Base-by-base conservation (phyloP, 2,329 filamentous ascomycete species). In the Claviceps cyperi region DNA sequence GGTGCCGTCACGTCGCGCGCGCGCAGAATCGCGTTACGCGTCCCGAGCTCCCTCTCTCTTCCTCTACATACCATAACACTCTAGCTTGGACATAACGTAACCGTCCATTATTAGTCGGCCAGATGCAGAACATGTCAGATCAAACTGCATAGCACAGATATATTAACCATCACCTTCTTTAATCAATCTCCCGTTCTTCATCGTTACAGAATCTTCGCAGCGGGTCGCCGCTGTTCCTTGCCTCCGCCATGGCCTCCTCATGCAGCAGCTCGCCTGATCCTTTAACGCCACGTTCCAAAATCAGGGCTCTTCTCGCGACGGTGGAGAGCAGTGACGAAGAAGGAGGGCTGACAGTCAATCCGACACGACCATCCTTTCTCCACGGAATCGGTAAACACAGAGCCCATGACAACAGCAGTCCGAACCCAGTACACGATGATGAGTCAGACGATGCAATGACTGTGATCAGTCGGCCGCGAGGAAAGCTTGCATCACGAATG, bases 401-500 rank as follows among this genome's bases (percentile, higher is more conserved):
- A 49, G 44, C 37, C 32, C 24, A 52, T 17, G 17, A 11, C 28
- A 11, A 32, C 28, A 32, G 22, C 17, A 43, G 38, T 9, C 43
- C 47, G 13, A 15, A 17, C n/a, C 43, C 48, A 37, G 58, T 59
- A 41, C 58, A 63, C 0, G 69, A 74, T 4, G 64, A 67, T 1
- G 71, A 74, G n/a, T 72, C 74, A 13, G 67, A 75, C 46, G 64
- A 65, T 24, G 62, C 63, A 4, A 64, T 66, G 21, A 56, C 62
- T 38, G 58, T 62, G 5, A 51, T 74, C 2, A 32, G 11, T 32
- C 69, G 70, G 43, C 83, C 83, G 0, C 74, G 75, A 50, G 82
- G 83, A 22, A 75, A 77, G 48, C 70, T 86, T 56, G 82, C 82
- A 13, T 74, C 82, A 15, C 73, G 78, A 48, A 80, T 88, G 74